phyloP scores from a whole-genome alignment of 768 basidiomycete genomes.

The Punctularia strigosozonata region DNA sequence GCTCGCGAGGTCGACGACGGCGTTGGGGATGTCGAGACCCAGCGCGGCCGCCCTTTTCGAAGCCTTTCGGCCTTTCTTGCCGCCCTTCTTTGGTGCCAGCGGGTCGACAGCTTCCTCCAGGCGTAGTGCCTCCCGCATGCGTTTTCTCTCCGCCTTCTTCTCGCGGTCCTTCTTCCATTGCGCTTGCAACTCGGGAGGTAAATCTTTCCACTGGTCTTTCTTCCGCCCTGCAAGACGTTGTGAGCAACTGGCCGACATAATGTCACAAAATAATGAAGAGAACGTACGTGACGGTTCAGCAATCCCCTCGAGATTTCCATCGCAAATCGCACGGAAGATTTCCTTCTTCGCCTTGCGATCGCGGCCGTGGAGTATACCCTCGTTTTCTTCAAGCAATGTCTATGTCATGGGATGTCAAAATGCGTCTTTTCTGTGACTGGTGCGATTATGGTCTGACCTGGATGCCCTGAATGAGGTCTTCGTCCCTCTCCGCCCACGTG shows the following conservation, averaged over 20 bases:
- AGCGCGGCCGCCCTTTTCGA: conserved; percentile 44
- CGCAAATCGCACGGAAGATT: conserved; percentile 45
- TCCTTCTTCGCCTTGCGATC: conserved; percentile 40
- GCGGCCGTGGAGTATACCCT: conserved; percentile 29
- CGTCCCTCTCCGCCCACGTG: conserved; percentile 8
- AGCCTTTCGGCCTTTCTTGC: conserved; percentile 61
- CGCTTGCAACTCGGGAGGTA: conserved; percentile 46
- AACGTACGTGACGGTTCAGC: conserved; percentile 37
- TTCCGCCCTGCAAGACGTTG: conserved; percentile 25
- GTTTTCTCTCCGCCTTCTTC: conserved; percentile 73
- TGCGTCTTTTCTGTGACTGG: neutral
- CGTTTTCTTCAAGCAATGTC: conserved; percentile 52
- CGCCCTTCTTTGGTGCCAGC: conserved; percentile 45
- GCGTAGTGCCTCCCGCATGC: conserved; percentile 42
- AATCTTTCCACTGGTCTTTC: conserved; percentile 34
- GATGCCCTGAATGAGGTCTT: conserved; percentile 1
- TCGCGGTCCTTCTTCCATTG: conserved; percentile 77
- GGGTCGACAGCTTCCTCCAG: conserved; percentile 53
- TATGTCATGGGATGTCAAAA: conserved; percentile 14
- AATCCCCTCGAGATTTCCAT: conserved; percentile 31
- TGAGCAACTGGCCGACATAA: conserved; percentile 1
- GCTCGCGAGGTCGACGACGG: conserved; percentile 52
- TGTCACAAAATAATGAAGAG: neutral
- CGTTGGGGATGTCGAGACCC: conserved; percentile 29
- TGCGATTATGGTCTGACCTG: neutral